Conservation (phyloP, 2,329 filamentous ascomycete genomes). For the Xylaria arbuscula region DNA sequence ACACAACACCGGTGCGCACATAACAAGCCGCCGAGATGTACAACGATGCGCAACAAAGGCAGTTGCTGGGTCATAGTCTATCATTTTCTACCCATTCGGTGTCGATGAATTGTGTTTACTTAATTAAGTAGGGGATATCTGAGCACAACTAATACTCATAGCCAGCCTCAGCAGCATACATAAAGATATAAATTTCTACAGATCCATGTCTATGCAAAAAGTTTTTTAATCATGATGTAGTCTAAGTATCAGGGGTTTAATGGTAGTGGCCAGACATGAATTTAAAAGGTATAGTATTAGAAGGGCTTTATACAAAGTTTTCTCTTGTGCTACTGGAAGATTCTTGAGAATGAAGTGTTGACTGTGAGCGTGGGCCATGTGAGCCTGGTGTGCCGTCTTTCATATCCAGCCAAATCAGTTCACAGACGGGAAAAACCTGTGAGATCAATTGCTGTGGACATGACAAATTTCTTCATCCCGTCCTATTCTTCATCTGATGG, state of each 20-base stretch:
- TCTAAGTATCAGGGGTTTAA: background rate
- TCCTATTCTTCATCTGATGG: constrained; percentile 24
- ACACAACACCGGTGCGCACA: background rate
- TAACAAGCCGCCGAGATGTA: background rate
- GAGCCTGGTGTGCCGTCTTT: constrained; percentile 29
- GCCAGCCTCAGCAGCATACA: background rate
- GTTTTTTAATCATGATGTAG: background rate
- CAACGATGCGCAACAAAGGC: background rate
- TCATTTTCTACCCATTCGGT: background rate
- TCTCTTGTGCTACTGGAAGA: constrained; percentile 23
- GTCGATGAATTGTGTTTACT: background rate
- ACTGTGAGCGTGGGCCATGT: constrained; percentile 28
- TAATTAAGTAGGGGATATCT: background rate
- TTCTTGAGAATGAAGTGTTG: constrained; percentile 20
- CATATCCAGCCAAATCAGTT: constrained; percentile 29
- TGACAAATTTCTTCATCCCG: constrained; percentile 23
- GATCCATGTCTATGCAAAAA: background rate
- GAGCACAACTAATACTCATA: background rate
- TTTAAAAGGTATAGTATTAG: constrained; percentile 48
- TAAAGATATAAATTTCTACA: background rate
- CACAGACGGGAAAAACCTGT: constrained; percentile 7
- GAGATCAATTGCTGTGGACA: constrained; percentile 15
- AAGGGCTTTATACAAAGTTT: constrained; percentile 47
- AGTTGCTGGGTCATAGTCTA: background rate
- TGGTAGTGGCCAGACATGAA: constrained; percentile 37